Base-by-base conservation (phyloP, 306 rosid species). In the Calophaca sinica region DNA sequence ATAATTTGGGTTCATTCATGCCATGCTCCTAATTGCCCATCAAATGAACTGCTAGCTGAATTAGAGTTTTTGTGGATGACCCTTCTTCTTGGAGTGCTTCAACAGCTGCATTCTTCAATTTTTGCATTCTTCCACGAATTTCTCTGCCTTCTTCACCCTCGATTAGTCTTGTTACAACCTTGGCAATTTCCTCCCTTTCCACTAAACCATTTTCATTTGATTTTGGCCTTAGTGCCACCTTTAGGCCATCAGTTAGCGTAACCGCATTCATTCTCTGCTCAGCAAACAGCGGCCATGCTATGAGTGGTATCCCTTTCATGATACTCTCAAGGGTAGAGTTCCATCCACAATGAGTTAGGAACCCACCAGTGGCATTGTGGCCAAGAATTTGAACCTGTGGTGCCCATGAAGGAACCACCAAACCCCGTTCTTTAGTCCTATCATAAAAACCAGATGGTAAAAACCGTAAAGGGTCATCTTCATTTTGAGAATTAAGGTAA, bases 321-420 rank as follows among this genome's bases (percentile, higher is more conserved):
- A 78, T 7, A 20, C 26, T 20, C 26, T 20, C 26, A 20, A 20
- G 26, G 26, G 26, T 20, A 20, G 26, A 20, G 26, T 73, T 77
- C 86, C 82, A 77, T 0, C 86, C 83, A 41, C 77, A 73, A 12
- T 82, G 86, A 32, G 61, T 66, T 3, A 82, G 4, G 35, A 82
- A 82, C 11, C 82, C 86, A 49, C 82, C 82, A 5, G 50, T 60
- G 2, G 82, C 57, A 5, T 7, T 1, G 6, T 82, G 86, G 55
- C 55, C n/a, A 44, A 82, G 86, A 1, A 82, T 58, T 29, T 48
- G 52, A 41, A 58, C 38, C 36, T 82, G 83, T 3, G 86, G 86
- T 11, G 83, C 83, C 86, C 83, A 78, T n/a, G 45, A 65, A 2
- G 80, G 57, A 74, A 77, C 76, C 3, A 78, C 77, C 45, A 82